Evolutionary conservation across 805 yeast species (phyloP).

Genomic region (Spathaspora girioi): DNA sequence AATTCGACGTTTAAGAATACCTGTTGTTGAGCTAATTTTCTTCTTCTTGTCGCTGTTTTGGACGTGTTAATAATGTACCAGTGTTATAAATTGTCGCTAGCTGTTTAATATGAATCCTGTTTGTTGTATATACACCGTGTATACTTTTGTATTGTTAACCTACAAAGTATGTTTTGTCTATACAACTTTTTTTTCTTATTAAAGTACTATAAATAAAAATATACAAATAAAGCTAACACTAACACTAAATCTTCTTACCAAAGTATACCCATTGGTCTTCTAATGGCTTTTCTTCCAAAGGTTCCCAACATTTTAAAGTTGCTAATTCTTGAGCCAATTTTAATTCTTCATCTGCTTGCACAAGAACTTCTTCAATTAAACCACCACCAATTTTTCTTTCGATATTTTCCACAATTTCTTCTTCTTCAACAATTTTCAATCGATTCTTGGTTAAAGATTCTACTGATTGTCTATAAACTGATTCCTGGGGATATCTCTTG

Average conservation of each 20-base stretch:
- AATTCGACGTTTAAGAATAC: conserved; percentile 24
- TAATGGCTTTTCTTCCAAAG: conserved; percentile 72
- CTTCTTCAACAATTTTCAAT: conserved; percentile 58
- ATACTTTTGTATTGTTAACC: neutral
- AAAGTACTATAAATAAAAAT: neutral
- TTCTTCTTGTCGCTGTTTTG: too few species aligned
- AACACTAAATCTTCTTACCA: conserved; percentile 54
- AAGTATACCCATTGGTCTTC: conserved; percentile 83
- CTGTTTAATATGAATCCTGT: neutral
- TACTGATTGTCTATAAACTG: conserved; percentile 75
- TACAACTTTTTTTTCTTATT: neutral
- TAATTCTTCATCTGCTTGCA: conserved; percentile 82
- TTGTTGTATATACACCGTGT: neutral
- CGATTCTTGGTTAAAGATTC: conserved; percentile 70
- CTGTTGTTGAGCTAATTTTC: conserved; percentile 31
- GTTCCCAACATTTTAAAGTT: conserved; percentile 73
- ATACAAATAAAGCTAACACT: neutral
- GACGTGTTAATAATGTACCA: too few species aligned
- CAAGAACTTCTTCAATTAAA: conserved; percentile 73
- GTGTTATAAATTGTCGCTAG: neutral
- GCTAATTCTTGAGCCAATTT: conserved; percentile 64
- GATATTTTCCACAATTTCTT: conserved; percentile 59
- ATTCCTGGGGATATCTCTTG: conserved; percentile 61
- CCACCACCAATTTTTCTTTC: conserved; percentile 79
- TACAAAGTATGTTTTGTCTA: neutral